Conservation (phyloP, 768 basidiomycete genomes). For the Baorangia bicolor region DNA sequence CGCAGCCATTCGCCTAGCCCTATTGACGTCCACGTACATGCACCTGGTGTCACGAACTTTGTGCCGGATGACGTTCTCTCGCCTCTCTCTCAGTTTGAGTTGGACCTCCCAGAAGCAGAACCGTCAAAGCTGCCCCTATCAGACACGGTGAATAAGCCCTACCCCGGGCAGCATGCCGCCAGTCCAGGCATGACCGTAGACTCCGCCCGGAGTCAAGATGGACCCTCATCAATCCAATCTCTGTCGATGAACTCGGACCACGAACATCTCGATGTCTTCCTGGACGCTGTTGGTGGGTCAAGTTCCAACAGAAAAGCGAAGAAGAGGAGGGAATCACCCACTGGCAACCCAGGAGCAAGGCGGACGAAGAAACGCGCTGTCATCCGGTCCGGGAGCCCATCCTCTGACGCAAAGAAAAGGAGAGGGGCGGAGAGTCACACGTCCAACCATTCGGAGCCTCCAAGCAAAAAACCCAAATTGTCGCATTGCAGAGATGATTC, state of each 20-base stretch:
- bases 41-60: neutral
- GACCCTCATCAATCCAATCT: neutral
- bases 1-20: neutral
- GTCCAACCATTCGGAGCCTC: conserved; percentile 8
- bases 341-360: neutral
- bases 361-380: conserved; percentile 8
- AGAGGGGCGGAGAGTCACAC: neutral
- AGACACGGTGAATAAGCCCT: conserved; percentile 21
- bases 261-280: neutral
- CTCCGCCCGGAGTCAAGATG: neutral
- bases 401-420: neutral
- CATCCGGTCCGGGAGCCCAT: neutral
- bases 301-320: conserved; percentile 4
- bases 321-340: conserved; percentile 1
- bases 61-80: conserved; percentile 13
- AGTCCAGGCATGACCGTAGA: neutral
- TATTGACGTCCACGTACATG: neutral
- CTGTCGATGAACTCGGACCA: neutral
- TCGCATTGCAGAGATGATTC: neutral
- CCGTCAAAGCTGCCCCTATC: conserved; percentile 19
- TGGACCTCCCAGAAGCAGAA: conserved; percentile 23
- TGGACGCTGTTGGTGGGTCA: neutral
- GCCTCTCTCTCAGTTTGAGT: conserved; percentile 26
- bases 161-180: conserved; percentile 4
- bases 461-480: conserved; percentile 23